A percentile compares a stretch with the other conserved stretches of the same genome.
Conservation (phyloP, 1,284 basidiomycete genomes). For the Pyrrhoderma noxium region DNA sequence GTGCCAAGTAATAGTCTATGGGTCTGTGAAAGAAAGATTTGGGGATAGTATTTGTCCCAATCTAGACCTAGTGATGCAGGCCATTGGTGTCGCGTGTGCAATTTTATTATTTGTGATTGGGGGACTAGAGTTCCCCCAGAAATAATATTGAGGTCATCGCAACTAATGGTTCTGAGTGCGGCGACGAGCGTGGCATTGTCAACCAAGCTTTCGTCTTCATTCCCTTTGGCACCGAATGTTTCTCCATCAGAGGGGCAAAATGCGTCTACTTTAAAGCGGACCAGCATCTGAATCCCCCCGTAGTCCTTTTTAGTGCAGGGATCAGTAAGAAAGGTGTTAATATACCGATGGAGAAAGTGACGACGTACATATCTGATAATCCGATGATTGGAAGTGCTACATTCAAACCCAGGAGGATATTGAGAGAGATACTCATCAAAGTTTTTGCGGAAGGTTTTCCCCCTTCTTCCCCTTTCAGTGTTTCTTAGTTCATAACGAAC, state of each 20-base stretch:
- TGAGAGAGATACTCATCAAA: conserved; percentile 29
- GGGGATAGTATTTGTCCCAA: conserved; percentile 35
- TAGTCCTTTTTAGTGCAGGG: conserved; percentile 23
- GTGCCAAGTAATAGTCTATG: conserved; percentile 30
- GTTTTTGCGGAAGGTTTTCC: conserved; percentile 26
- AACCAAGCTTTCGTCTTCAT: no score
- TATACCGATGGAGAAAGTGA: no score
- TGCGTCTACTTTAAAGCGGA: conserved; percentile 30
- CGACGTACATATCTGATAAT: conserved; percentile 31
- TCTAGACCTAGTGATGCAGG: conserved; percentile 21
- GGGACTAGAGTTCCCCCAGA: conserved; percentile 25
- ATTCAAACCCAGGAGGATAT: conserved; percentile 25
- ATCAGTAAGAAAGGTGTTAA: not conserved
- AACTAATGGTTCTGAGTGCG: no score
- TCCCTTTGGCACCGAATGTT: conserved; percentile 12
- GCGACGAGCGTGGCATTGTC: no score
- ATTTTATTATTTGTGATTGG: conserved; percentile 33
- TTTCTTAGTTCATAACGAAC: conserved; percentile 20
- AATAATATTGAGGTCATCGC: conserved; percentile 16
- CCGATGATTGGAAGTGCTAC: conserved; percentile 30
- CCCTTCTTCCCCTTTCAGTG: conserved; percentile 13
- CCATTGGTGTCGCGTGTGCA: conserved; percentile 30
- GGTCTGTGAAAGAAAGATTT: conserved; percentile 37
- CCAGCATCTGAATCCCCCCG: conserved; percentile 27
- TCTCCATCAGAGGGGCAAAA: conserved; percentile 20